Evolutionary conservation across 495 filamentous ascomycete species (phyloP), one percentile per base, ranked within the genome.

Genomic region (Tuber melanosporum): DNA sequence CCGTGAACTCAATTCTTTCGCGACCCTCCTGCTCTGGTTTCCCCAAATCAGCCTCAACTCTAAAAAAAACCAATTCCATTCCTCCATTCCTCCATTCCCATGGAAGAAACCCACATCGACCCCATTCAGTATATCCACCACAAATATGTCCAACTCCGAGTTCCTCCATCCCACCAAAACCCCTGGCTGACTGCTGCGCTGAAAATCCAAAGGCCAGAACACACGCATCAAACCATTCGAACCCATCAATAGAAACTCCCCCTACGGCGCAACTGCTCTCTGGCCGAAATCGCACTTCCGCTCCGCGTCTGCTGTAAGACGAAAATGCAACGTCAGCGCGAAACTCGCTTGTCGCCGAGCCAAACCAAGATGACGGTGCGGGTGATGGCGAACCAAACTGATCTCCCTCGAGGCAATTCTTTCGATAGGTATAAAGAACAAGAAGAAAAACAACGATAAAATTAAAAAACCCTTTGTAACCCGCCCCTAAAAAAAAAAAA

Each of bases 91-190:
- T 36, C 12, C 26, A 8, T 14, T 1, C 17, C 71, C 71, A 42
- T 72, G 45, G 57, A 73, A 17, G 44, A 74, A 73, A 81, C 89
- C 76, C 77, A 97, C 95, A 88, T 98, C 94, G 22, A 97, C 94
- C 85, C 94, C 92, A 82, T 96, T 92, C 80, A 99, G 85, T 49
- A 98, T 90, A 15, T 94, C 90, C 74, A 98, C 88, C 42, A 98
- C 94, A 80, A 98, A 91, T 45, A 98, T 85, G 85, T 99, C 95
- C 72, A 93, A 86, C 76, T 91, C 91, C 49, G 94, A 97, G 83
- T 99, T 99, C 77, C 92, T 88, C 93, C 94, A 99, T 77, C 95
- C 95, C 32, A 99, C 92, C 76, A 99, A 90, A 70, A 96, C 91
- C 12, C 96, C 96, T 47, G 91, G 88, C 36, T 87, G 86, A 73